A percentile compares a stretch with the other conserved stretches of the same genome.
These are phyloP conservation scores for Conticribra guillardii DNA, from an alignment of 108 stramenopile genomes.

Conservation along the genomic window DNA sequence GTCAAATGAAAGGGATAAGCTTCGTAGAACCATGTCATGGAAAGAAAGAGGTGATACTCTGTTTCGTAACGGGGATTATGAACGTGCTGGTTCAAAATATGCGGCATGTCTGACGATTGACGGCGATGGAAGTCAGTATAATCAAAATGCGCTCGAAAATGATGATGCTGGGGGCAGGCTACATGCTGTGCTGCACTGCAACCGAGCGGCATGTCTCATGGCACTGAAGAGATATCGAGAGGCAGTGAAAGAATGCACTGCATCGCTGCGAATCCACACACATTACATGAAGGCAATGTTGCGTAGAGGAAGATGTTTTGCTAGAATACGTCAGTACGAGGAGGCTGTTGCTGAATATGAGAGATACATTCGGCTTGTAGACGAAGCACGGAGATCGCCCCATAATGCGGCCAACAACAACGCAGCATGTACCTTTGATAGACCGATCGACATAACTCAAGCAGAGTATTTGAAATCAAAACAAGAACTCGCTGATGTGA, in stretches of 20 bases:
- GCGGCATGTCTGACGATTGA: slow-evolving; percentile 71
- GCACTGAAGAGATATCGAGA: slow-evolving; percentile 67
- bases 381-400: slow-evolving; percentile 55
- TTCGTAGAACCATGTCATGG: slow-evolving; percentile 50
- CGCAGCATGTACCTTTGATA: slow-evolving; percentile 74
- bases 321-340: slow-evolving; percentile 61
- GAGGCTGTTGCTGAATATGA: slow-evolving; percentile 79
- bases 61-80: slow-evolving; percentile 66
- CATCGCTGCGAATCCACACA: slow-evolving; percentile 81
- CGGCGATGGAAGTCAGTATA: slow-evolving; percentile 30
- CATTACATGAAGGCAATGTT: slow-evolving; percentile 92
- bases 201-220: slow-evolving; percentile 91
- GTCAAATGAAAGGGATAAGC: slow-evolving; percentile 54
- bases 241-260: slow-evolving; percentile 82
- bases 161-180: slow-evolving; percentile 78
- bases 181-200: slow-evolving; percentile 89
- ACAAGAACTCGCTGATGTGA: slow-evolving; percentile 67
- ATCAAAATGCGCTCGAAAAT: slow-evolving; percentile 26
- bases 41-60: slow-evolving; percentile 72
- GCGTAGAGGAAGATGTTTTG: slow-evolving; percentile 80
- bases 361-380: slow-evolving; percentile 64
- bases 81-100: slow-evolving; percentile 70
- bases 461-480: slow-evolving; percentile 57
- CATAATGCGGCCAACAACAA: slow-evolving; percentile 23
- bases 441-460: slow-evolving; percentile 63